Evolutionary conservation across 2,329 filamentous ascomycete genomes (phyloP).

Genomic region (Dothideomycetes sp.): DNA sequence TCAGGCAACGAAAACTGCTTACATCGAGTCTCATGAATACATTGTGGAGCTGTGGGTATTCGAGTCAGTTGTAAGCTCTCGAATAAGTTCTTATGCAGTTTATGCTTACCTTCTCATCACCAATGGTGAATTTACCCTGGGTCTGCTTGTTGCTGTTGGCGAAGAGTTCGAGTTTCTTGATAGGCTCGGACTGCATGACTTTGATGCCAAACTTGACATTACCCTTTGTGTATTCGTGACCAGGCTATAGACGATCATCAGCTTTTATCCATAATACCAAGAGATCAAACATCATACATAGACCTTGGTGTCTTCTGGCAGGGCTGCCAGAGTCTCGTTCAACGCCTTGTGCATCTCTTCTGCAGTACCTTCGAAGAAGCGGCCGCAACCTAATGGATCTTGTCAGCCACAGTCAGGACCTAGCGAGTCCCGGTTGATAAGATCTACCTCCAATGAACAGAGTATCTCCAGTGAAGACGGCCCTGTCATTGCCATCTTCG

Average conservation of each 20-base stretch:
- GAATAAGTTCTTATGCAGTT: not conserved
- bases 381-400: slow-evolving; percentile 63
- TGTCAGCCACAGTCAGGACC: not conserved
- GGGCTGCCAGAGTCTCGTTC: slow-evolving; percentile 68
- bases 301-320: slow-evolving; percentile 86
- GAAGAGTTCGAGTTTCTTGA: slow-evolving; percentile 69
- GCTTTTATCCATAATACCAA: not conserved
- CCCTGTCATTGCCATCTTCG: slow-evolving; percentile 68
- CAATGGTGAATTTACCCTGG: slow-evolving; percentile 92
- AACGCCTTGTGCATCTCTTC: slow-evolving; percentile 88
- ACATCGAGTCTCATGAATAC: slow-evolving; percentile 88
- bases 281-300: slow-evolving; percentile 52
- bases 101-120: slow-evolving; percentile 74
- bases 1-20: slow-evolving; percentile 27
- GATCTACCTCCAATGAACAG: slow-evolving; percentile 77
- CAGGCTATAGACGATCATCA: slow-evolving; percentile 50
- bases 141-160: slow-evolving; percentile 75
- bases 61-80: not conserved
- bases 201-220: slow-evolving; percentile 83
- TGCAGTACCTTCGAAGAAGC: slow-evolving; percentile 88
- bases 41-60: slow-evolving; percentile 51
- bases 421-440: not conserved
- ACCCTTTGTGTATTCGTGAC: slow-evolving; percentile 95
- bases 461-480: slow-evolving; percentile 92
- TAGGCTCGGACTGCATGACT: slow-evolving; percentile 63